phyloP scores from a whole-genome alignment of 1,139 yeast genomes.

The Pichia sp. region DNA sequence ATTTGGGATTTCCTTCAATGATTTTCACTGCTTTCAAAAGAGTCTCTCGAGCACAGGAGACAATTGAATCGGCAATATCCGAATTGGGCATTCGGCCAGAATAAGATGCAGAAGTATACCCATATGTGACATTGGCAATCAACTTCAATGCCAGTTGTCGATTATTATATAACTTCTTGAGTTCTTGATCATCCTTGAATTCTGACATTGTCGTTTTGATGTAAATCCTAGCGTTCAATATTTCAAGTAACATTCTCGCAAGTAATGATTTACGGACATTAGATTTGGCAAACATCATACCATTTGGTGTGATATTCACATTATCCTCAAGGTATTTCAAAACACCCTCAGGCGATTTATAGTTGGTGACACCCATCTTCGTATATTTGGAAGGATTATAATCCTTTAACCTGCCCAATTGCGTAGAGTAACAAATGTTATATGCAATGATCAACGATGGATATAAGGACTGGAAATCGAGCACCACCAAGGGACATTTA shows the following conservation, averaged over 20 bases:
- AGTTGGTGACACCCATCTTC: slow-evolving; percentile 44
- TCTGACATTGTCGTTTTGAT: slow-evolving; percentile 67
- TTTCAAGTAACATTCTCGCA: slow-evolving; percentile 79
- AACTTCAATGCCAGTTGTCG: slow-evolving; percentile 82
- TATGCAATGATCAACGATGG: slow-evolving; percentile 92
- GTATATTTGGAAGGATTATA: slow-evolving; percentile 42
- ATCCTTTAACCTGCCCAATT: slow-evolving; percentile 62
- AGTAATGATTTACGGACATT: slow-evolving; percentile 62
- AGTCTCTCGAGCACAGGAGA: slow-evolving; percentile 83
- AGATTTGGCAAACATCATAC: slow-evolving; percentile 66
- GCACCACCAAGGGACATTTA: slow-evolving; percentile 80
- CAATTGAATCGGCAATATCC: slow-evolving; percentile 92
- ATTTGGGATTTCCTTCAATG: slow-evolving; percentile 51
- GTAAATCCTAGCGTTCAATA: slow-evolving; percentile 71
- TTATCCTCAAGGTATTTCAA: slow-evolving; percentile 46
- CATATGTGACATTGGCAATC: slow-evolving; percentile 93
- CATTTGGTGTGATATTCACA: slow-evolving; percentile 76
- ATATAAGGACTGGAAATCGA: slow-evolving; percentile 89
- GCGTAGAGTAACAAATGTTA: slow-evolving; percentile 85
- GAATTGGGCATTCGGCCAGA: slow-evolving; percentile 98
- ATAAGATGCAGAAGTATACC: slow-evolving; percentile 89
- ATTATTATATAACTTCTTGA: slow-evolving; percentile 57
- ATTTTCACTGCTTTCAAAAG: slow-evolving; percentile 60
- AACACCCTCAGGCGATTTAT: slow-evolving; percentile 50
- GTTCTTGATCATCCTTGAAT: slow-evolving; percentile 35